phyloP scores from a whole-genome alignment of 495 filamentous ascomycete genomes.

The Corynascus novoguineensis region DNA sequence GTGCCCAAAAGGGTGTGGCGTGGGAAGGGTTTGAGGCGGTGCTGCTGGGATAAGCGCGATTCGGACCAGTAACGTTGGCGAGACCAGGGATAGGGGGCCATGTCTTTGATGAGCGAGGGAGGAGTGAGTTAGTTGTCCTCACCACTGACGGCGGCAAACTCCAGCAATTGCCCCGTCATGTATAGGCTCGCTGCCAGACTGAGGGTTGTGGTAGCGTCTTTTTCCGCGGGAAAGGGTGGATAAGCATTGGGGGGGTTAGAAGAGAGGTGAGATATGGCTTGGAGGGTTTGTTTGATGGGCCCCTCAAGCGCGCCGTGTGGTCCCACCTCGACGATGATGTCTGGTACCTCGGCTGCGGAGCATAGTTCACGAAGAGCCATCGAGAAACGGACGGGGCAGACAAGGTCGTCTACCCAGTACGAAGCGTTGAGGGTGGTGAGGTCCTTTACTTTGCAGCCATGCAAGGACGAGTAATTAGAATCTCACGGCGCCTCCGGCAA shows the following conservation, averaged over 20 bases:
- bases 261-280: conserved; percentile 42
- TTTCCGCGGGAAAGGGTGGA: too few species aligned
- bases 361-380: conserved; percentile 32
- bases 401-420: conserved; percentile 53
- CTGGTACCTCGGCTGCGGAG: conserved; percentile 28
- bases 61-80: conserved; percentile 46
- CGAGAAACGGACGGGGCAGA: conserved; percentile 47
- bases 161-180: conserved; percentile 36
- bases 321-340: conserved; percentile 57
- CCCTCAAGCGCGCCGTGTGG: conserved; percentile 59
- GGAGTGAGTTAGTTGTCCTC: conserved; percentile 25
- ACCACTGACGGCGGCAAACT: conserved; percentile 35
- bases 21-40: conserved; percentile 41
- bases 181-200: conserved; percentile 39
- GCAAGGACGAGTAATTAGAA: conserved; percentile 43
- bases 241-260: too few species aligned
- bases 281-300: conserved; percentile 53
- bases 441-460: conserved; percentile 28
- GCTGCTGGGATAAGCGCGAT: conserved; percentile 39
- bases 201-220: conserved; percentile 37
- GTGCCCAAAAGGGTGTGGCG: conserved; percentile 48
- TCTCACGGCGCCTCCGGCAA: conserved; percentile 21
- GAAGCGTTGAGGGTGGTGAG: conserved; percentile 36
- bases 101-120: neutral
- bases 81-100: conserved; percentile 51